Percentiles rank a stretch among this genome's conserved stretches.
phyloP scores from a whole-genome alignment of 495 filamentous ascomycete genomes.

The Acidomyces sp. region DNA sequence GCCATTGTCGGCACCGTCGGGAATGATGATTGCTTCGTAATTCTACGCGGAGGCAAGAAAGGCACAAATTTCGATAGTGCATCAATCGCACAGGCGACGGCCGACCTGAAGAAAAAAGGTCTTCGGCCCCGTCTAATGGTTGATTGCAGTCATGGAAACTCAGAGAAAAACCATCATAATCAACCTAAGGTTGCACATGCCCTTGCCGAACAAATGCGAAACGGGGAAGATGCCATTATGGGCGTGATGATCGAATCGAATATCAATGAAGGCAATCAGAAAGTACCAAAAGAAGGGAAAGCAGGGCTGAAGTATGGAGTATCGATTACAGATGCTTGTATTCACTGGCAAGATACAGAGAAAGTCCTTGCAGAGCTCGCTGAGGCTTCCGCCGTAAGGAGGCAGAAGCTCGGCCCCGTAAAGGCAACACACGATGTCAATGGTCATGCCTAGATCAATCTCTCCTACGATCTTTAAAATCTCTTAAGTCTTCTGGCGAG shows the following conservation, averaged over 20 bases:
- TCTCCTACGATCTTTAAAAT: too few relatives aligned
- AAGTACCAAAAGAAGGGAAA: slow-evolving; percentile 83
- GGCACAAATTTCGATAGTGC: slow-evolving; percentile 87
- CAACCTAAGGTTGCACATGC: slow-evolving; percentile 85
- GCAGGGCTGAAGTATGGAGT: slow-evolving; percentile 83
- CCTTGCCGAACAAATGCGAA: slow-evolving; percentile 70
- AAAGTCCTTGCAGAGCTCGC: slow-evolving; percentile 65
- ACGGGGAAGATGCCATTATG: slow-evolving; percentile 79
- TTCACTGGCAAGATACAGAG: slow-evolving; percentile 89
- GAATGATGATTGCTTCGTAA: slow-evolving; percentile 97
- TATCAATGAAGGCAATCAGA: slow-evolving; percentile 88
- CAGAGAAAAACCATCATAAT: slow-evolving; percentile 89
- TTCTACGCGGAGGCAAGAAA: slow-evolving; percentile 82
- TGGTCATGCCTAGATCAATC: too few relatives aligned
- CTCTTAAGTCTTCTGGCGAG: too few relatives aligned
- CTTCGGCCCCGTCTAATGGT: slow-evolving; percentile 77
- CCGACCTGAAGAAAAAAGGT: slow-evolving; percentile 51
- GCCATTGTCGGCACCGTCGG: slow-evolving; percentile 91
- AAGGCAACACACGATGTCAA: slow-evolving; percentile 10
- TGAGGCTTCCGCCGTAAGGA: slow-evolving; percentile 58
- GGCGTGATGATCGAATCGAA: slow-evolving; percentile 99
- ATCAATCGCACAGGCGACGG: slow-evolving; percentile 66
- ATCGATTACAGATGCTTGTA: slow-evolving; percentile 96
- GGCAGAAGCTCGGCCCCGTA: slow-evolving; percentile 32
- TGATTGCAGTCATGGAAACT: slow-evolving; percentile 96